Base-by-base conservation (phyloP, 352 stramenopile species). In the Phytopythium helicoides region DNA sequence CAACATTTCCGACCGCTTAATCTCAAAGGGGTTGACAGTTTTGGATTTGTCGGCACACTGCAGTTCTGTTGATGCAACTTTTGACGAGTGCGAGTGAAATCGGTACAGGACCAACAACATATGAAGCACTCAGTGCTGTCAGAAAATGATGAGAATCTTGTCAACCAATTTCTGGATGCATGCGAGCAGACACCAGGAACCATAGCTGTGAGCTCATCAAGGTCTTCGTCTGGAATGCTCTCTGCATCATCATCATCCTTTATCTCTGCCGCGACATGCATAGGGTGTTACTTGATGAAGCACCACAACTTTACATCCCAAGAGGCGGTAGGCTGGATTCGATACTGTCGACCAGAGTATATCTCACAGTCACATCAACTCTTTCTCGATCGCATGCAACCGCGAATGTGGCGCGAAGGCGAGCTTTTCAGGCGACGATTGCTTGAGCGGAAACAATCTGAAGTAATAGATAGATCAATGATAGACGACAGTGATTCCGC, bases 231-330 rank as follows among this genome's bases (percentile, higher is more conserved):
- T 9, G 16, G 7, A 23, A 9, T 18, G 1, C 1, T 11, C 12
- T 14, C 1, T 0, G 5, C 3, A 81, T 39, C 97, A 7, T 48
- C 53, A 2, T 47, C 22, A 33, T 40, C 52, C 9, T 28, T 23
- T 7, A 22, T 59, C 71, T 78, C 90, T 6, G 98, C 96, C 0
- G 95, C 91, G 1, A 98, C 94, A 0, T 98, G 93, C 62, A 98
- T 99, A 34, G 96, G 92, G 7, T 97, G 92, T 47, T 99, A 98
- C 63, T 64, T 99, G 31, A 99, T 99, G 94, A 99, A 99, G 65
- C 96, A 99, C 58, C 94, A 88, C 34, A 64, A 66, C 28, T 95
- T 99, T 42, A 98, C 94, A 0, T 94, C 96, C 0, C 75, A 77
- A 6, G 96, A 99, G 73, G 92, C 81, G 5, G 96, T 99, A 56